Evolutionary conservation across 768 basidiomycete species (phyloP).

Genomic region (Calocybe cyanea): DNA sequence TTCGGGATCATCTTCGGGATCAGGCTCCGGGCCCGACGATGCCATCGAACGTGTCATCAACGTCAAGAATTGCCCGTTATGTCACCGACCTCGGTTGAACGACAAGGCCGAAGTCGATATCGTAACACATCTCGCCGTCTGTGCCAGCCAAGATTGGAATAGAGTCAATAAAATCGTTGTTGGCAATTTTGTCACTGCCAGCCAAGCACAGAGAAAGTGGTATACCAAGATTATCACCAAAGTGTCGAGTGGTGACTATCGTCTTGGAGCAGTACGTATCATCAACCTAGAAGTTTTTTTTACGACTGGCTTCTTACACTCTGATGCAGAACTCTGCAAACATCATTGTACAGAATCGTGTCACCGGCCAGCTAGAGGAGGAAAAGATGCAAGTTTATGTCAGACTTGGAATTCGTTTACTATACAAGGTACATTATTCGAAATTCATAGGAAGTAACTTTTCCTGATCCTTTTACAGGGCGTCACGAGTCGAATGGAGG

Average conservation of each 20-base stretch:
- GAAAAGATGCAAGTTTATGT: slow-evolving; percentile 98
- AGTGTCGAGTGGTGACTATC: slow-evolving; percentile 83
- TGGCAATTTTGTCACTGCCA: slow-evolving; percentile 90
- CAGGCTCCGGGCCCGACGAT: slow-evolving; percentile 22
- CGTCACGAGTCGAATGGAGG: slow-evolving; percentile 85
- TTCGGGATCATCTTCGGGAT: slow-evolving; percentile 8
- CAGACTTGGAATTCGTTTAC: slow-evolving; percentile 82
- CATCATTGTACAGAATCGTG: slow-evolving; percentile 93
- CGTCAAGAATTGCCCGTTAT: slow-evolving; percentile 90
- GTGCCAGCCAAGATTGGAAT: slow-evolving; percentile 91
- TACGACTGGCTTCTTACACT: neutral
- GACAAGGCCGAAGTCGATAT: slow-evolving; percentile 92
- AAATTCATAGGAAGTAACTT: neutral
- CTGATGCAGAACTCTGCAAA: slow-evolving; percentile 84
- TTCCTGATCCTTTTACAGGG: slow-evolving; percentile 41
- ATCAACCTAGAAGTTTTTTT: slow-evolving; percentile 10
- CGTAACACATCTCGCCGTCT: slow-evolving; percentile 94
- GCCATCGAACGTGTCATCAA: slow-evolving; percentile 87
- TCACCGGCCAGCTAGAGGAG: slow-evolving; percentile 89
- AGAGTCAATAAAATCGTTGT: slow-evolving; percentile 87
- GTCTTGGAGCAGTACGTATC: slow-evolving; percentile 77
- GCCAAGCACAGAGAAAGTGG: slow-evolving; percentile 97
- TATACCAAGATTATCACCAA: slow-evolving; percentile 87
- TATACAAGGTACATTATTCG: slow-evolving; percentile 65
- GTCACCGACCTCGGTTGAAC: slow-evolving; percentile 82